Evolutionary conservation across 1,139 yeast genomes (phyloP).

Genomic region (Magnusiomyces suaveolens): DNA sequence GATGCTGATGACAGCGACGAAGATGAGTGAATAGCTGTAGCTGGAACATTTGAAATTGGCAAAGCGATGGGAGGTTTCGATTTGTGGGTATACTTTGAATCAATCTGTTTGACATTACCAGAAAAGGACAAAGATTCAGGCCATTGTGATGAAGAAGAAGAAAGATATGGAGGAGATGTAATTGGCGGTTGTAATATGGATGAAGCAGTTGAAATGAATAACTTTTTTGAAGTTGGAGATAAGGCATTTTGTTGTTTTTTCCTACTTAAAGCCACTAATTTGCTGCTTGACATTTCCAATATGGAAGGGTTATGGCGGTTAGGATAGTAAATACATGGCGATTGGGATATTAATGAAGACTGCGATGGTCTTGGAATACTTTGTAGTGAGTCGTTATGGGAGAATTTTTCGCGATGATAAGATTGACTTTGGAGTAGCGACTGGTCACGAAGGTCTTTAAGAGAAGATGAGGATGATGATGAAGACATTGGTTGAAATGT

Average conservation of each 20-base stretch:
- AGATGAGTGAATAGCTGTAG: too few relatives aligned
- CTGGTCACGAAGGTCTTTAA: neutral
- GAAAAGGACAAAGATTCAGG: too few relatives aligned
- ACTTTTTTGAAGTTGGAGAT: too few relatives aligned
- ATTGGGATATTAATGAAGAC: too few relatives aligned
- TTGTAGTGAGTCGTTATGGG: too few relatives aligned
- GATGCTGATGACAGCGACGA: neutral
- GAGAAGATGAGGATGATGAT: neutral
- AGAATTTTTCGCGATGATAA: neutral
- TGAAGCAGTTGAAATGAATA: too few relatives aligned
- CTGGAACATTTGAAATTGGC: neutral
- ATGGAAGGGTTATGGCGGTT: too few relatives aligned
- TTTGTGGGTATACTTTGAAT: too few relatives aligned
- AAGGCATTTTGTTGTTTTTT: neutral
- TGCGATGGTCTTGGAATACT: too few relatives aligned
- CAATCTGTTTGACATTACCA: neutral
- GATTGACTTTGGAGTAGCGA: neutral
- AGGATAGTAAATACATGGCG: too few relatives aligned
- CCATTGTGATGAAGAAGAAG: neutral
- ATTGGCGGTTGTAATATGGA: too few relatives aligned
- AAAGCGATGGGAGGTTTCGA: neutral
- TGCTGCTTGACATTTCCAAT: too few relatives aligned
- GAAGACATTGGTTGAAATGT: neutral
- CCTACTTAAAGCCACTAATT: neutral
- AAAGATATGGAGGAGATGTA: neutral